Conservation (phyloP, 352 stramenopile species). For the Pythium phragmitis region DNA sequence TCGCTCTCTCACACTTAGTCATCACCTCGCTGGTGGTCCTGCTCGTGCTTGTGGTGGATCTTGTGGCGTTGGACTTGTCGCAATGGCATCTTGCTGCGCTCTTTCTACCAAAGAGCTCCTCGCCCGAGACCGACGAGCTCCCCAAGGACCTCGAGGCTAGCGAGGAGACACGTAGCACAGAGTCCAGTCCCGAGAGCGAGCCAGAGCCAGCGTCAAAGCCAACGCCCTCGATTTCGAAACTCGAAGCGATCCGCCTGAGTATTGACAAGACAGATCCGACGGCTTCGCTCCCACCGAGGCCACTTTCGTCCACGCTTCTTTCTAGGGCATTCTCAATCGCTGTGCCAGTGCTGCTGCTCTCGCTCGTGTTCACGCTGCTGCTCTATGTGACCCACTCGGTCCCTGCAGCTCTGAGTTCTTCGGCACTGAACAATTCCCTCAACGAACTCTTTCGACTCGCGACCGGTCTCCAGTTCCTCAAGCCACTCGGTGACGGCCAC, state of each 20-base stretch:
- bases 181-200: not conserved
- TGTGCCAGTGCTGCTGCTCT: not conserved
- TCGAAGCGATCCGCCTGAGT: not conserved
- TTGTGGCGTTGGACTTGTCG: not conserved
- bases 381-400: constrained; percentile 8
- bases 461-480: constrained; percentile 16
- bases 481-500: not conserved
- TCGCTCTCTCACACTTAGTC: not conserved
- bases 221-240: no score
- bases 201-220: not conserved
- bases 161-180: not conserved
- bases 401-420: not conserved
- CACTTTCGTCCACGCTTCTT: no score
- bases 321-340: no score
- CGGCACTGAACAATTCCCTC: constrained; percentile 18
- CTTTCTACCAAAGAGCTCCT: not conserved
- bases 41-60: not conserved
- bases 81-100: not conserved
- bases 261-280: no score
- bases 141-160: not conserved
- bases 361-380: not conserved
- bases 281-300: no score
- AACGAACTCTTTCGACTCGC: constrained; percentile 25
- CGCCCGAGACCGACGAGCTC: not conserved
- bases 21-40: not conserved